Percentiles rank a stretch among this genome's conserved stretches.
These are phyloP conservation scores for Helianthus tuberosus DNA, from an alignment of 129 eudicot genomes.

Conservation along the genomic window DNA sequence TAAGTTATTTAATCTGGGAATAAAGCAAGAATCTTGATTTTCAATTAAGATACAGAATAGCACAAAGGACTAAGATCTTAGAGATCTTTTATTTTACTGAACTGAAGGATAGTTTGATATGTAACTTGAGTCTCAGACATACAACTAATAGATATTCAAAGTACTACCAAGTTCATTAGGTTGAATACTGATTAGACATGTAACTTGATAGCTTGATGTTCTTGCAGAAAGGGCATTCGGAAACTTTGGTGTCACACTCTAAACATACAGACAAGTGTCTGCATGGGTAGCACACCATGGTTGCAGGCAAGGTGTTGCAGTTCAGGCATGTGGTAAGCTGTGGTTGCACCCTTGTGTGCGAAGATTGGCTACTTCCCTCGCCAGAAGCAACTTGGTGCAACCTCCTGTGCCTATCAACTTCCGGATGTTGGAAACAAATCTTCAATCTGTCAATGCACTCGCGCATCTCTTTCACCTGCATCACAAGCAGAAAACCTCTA, in stretches of 20 bases:
- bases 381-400: not conserved
- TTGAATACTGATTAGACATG: not conserved
- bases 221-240: not conserved
- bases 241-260: not conserved
- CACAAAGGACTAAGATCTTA: not conserved
- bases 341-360: not conserved
- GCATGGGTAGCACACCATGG: not conserved
- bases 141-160: not conserved
- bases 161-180: not conserved
- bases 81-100: no score
- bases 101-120: no score
- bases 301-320: not conserved
- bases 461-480: not conserved
- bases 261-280: slow-evolving; percentile 8
- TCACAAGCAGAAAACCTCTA: not conserved
- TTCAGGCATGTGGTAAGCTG: not conserved
- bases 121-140: not conserved
- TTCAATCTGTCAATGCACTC: not conserved
- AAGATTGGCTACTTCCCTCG: not conserved
- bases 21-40: no score
- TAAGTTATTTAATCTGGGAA: no score
- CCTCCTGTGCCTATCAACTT: not conserved
- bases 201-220: not conserved
- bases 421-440: not conserved
- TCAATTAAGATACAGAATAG: not conserved